Base-by-base conservation (phyloP, 2,329 filamentous ascomycete species). In the Aspergillus bombycis region DNA sequence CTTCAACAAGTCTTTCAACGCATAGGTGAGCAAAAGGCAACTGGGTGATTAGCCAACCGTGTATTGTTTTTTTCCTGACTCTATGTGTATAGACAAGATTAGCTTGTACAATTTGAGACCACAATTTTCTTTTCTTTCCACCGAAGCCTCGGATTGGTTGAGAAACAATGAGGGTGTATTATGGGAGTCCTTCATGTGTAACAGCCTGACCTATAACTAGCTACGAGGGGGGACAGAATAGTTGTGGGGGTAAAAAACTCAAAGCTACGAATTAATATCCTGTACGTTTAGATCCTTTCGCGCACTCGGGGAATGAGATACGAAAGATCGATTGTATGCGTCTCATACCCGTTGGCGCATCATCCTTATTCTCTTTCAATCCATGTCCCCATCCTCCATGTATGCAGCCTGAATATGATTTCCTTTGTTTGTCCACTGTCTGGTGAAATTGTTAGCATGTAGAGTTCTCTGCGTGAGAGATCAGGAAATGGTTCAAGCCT, bases 1-100 rank as follows among this genome's bases (percentile, higher is more conserved):
- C 82, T 98, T 97, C 89, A 96, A 92, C 86, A 96, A 97, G 92
- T 92, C 89, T 88, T 98, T 97, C 88, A 78, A 72, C 75, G 73
- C 75, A 74, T 78, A 77, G 75, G 75, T 78, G 75, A 76, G 74
- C 75, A 70, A 73, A 70, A 72, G 70, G 70, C 69, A 70, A 70
- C 62, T 69, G 68, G 70, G 69, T 73, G 71, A 72, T 66, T 70
- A 66, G 65, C 70, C 72, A 69, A 70, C 71, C 68, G 70, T 75
- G 75, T 73, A 75, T 68, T 71, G 73, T 76, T 73, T 74, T 14
- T 75, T 76, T 74, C 72, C 73, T 77, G 73, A 76, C 74, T 75
- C 72, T 75, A 74, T 78, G 73, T 78, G 74, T 77, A 77, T 78
- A 79, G 75, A 79, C 75, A 76, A 78, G 75, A 75, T 55, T 78